Base-by-base conservation (phyloP, 2,329 filamentous ascomycete genomes). In the Lasiodiplodia theobromae region DNA sequence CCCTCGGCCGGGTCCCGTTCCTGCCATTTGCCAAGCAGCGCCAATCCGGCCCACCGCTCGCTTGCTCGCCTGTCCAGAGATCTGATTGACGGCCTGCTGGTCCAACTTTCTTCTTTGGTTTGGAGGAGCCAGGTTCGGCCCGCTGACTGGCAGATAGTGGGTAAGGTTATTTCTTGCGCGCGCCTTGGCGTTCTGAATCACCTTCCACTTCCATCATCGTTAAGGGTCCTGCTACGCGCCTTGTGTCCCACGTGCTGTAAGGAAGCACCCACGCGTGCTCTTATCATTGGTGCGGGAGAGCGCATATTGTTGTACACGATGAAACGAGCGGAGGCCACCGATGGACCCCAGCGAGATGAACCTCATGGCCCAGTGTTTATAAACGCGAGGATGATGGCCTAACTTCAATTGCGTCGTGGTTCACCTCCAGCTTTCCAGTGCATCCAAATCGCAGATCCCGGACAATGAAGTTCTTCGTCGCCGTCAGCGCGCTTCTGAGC, bases 151-250 rank as follows among this genome's bases (percentile, higher is more conserved):
- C 60, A 38, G 60, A 25, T n/a, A 14, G 14, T 37, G 47, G 44
- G 12, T 64, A 64, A 64, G 60, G 60, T 64, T 64, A 64, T 52
- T 64, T 64, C n/a, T 21, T 64, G 44, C 28, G 47, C 11, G 16
- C n/a, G 40, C n/a, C 65, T 58, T 60, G 56, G 54, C 65, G 53
- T 31, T 10, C 25, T 68, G 66, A 49, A 62, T 53, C 66, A 68
- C 66, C 66, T 68, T 68, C 66, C 66, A 38, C 47, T 62, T 68
- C 66, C 66, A 62, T 63, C 66, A 12, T 68, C 66, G 47, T n/a
- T 34, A 37, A 68, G 51, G 56, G 25, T 56, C 21, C 23, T 31
- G 47, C n/a, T 44, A 37, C 66, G 47, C 37, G 37, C 57, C 44
- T 34, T 60, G 25, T 53, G 57, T 62, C 56, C 51, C 47, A 53